A percentile compares a stretch with the other conserved stretches of the same genome.
These are phyloP conservation scores for Diaporthe ampelina DNA, from an alignment of 2,329 filamentous ascomycete species.

Conservation along the genomic window DNA sequence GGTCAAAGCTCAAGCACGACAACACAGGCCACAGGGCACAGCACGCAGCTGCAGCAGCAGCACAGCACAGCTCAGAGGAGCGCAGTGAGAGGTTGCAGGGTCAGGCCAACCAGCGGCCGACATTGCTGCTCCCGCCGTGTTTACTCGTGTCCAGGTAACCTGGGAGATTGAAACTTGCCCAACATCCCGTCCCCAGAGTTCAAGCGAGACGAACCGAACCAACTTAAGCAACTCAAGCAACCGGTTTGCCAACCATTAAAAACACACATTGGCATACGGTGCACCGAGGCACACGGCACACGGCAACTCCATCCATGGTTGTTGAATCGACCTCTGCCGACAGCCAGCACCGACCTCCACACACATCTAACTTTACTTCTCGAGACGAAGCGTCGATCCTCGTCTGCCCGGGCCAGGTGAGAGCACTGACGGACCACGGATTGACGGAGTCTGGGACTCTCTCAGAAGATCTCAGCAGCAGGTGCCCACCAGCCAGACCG, in stretches of 20 bases:
- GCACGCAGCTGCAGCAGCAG: not conserved
- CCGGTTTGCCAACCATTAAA: slow-evolving; percentile 1
- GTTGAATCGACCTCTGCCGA: not conserved
- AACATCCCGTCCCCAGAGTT: slow-evolving; percentile 21
- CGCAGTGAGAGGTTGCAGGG: slow-evolving; percentile 9
- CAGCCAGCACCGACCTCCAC: not conserved
- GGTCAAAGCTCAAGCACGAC: slow-evolving; percentile 32
- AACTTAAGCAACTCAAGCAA: not conserved
- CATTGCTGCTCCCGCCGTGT: slow-evolving; percentile 15
- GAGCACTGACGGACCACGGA: not conserved
- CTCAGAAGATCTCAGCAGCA: not conserved
- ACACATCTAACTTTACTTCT: not conserved
- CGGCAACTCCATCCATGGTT: not conserved
- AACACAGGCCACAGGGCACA: slow-evolving; percentile 17
- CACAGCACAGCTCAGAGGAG: slow-evolving; percentile 4
- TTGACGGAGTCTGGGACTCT: not conserved
- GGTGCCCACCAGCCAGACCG: slow-evolving; percentile 23
- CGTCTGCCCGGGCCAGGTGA: slow-evolving; percentile 7
- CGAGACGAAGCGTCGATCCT: slow-evolving; percentile 19
- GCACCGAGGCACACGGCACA: not conserved
- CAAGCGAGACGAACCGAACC: slow-evolving; percentile 17
- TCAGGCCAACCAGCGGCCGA: slow-evolving; percentile 8
- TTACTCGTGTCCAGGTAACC: slow-evolving; percentile 29
- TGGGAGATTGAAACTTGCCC: slow-evolving; percentile 21
- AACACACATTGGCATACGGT: not conserved